Evolutionary conservation across 1,284 basidiomycete species (phyloP), one percentile per base, ranked within the genome.

Genomic region (Sanghuangporus baumii): DNA sequence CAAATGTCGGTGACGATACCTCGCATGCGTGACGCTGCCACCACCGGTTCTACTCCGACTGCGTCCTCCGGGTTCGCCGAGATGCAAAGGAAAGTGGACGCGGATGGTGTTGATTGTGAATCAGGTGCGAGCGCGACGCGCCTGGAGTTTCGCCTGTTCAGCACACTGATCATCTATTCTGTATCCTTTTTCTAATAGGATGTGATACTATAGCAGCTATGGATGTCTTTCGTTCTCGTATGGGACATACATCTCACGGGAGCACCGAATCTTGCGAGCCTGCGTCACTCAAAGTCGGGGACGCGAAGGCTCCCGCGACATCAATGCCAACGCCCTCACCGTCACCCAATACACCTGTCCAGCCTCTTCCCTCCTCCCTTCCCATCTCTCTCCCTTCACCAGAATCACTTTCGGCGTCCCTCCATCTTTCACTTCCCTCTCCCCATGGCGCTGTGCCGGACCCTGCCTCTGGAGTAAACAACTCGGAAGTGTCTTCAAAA

Each of bases 361-460:
- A 18, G 3, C 5, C 36, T 6, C 57, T 50, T 31, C 48, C 57
- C 12, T 20, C 8, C 11, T 12, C 12, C 40, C 20, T 9, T 6
- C n/a, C 46, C 23, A 38, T 20, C 18, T 48, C 59, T 11, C 36
- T 48, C 73, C 79, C 56, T 68, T 74, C 61, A 71, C 74, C 64
- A 66, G 72, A 23, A 75, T 74, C 62, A 60, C 59, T 41, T 38
- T 43, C 41, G 76, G 72, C 68, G 3, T 12, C 55, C 14, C 55
- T 38, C 18, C 55, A 14, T 14, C 38, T 43, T 38, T 34, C 40
- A 18, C 2, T 20, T 12, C 55, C 34, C 6, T n/a, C 55, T 48
- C 26, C 34, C 5, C 14, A 1, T 18, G 16, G 16, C 3, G 40
- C 40, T 3, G 2, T 12, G 16, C 5, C 20, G 2, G 43, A 46